These are phyloP conservation scores for Sporothrix variecibatus DNA, from an alignment of 2,329 filamentous ascomycete genomes.

Conservation along the genomic window DNA sequence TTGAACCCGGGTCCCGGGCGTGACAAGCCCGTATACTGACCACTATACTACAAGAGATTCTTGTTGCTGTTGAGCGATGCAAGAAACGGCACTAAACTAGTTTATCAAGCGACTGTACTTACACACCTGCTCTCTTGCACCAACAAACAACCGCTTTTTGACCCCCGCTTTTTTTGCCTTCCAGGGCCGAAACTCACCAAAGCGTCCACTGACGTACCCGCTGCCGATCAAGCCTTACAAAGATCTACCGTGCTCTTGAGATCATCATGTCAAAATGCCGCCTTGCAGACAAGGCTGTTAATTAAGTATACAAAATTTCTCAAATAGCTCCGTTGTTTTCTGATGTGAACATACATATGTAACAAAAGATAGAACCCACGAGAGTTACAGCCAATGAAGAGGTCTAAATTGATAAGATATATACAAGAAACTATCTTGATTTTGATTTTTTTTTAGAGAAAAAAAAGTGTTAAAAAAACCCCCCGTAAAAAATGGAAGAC, in stretches of 20 bases:
- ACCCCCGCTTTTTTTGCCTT: background rate
- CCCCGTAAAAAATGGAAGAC: no score
- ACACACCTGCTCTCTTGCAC: no score
- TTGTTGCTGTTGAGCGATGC: background rate
- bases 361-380: no score
- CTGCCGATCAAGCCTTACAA: background rate
- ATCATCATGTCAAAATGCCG: background rate
- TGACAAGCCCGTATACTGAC: conserved; percentile 17
- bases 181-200: background rate
- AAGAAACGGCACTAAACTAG: background rate
- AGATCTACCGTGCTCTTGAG: background rate
- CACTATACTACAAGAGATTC: conserved; percentile 29
- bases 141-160: background rate
- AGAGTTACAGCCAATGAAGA: no score
- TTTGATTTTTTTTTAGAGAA: background rate
- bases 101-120: no score
- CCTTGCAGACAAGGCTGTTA: background rate
- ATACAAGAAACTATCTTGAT: no score
- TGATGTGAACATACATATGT: background rate
- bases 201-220: background rate
- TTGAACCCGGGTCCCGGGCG: no score
- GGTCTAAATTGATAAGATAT: background rate
- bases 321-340: background rate
- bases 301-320: no score
- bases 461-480: background rate